Percentiles rank a stretch among this genome's conserved stretches.
These are phyloP conservation scores for Rhizophagus clarus DNA, from an alignment of 192 early-diverging fungal genomes.

Conservation along the genomic window DNA sequence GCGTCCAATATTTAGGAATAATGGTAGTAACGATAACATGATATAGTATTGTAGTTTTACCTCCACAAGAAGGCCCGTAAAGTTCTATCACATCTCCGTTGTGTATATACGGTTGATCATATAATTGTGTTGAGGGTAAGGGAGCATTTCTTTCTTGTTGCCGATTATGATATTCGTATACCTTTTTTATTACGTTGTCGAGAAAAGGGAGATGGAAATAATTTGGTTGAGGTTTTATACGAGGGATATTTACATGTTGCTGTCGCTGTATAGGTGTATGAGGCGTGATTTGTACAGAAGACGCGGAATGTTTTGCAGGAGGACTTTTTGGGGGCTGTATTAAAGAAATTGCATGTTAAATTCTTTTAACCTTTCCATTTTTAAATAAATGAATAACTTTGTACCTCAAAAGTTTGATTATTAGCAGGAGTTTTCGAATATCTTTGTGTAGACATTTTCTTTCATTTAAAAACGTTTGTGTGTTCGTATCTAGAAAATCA, in stretches of 20 bases:
- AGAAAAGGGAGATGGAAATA: conserved; percentile 13
- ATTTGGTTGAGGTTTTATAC: not conserved
- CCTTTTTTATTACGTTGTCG: conserved; percentile 2
- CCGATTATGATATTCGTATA: not conserved
- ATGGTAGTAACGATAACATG: conserved; percentile 15
- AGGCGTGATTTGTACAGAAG: too few relatives aligned
- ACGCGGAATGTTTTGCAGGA: too few relatives aligned
- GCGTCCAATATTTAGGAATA: conserved; percentile 21
- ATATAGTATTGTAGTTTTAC: conserved; percentile 27
- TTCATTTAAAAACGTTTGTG: too few relatives aligned
- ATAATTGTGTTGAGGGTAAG: not conserved
- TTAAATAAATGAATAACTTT: too few relatives aligned
- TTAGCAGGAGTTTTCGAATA: too few relatives aligned
- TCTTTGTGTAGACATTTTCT: too few relatives aligned
- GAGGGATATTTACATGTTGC: not conserved
- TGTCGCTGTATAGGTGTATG: too few relatives aligned
- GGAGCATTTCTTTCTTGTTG: not conserved
- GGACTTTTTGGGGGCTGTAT: too few relatives aligned
- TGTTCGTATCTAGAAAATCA: too few relatives aligned
- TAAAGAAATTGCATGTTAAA: too few relatives aligned
- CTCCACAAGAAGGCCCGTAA: conserved; percentile 27
- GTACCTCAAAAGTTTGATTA: too few relatives aligned
- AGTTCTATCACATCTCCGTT: conserved; percentile 30
- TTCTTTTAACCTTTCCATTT: too few relatives aligned
- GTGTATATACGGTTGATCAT: not conserved